Evolutionary conservation across 306 rosid species (phyloP).

Genomic region (Medicago lupulina): DNA sequence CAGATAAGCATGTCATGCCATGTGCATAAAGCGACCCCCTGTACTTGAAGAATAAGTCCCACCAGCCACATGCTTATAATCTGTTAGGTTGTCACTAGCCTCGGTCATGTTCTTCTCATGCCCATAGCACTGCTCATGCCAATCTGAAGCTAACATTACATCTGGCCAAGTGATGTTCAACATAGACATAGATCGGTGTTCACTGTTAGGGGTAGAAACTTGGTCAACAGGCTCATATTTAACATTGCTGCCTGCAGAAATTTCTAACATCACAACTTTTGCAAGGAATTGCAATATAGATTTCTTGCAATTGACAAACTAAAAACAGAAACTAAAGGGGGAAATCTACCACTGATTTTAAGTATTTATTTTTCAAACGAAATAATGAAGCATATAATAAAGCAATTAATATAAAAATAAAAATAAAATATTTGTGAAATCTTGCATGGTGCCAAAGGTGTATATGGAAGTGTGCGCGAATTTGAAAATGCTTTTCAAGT

Average conservation of each 20-base stretch:
- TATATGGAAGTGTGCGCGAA: not conserved
- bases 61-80: constrained; percentile 50
- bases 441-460: constrained; percentile 13
- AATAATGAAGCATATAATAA: constrained; percentile 9
- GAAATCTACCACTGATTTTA: constrained; percentile 11
- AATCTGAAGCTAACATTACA: constrained; percentile 60
- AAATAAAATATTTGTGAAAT: not conserved
- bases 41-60: constrained; percentile 54
- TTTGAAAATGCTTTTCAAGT: not conserved
- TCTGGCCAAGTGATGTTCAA: constrained; percentile 58
- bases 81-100: constrained; percentile 54
- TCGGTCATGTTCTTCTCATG: constrained; percentile 48
- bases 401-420: not conserved
- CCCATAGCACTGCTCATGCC: constrained; percentile 60
- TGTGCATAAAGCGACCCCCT: constrained; percentile 48
- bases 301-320: constrained; percentile 14
- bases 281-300: not conserved
- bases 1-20: constrained; percentile 69
- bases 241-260: constrained; percentile 61
- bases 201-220: constrained; percentile 48
- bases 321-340: not conserved
- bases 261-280: constrained; percentile 23
- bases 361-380: not conserved
- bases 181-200: constrained; percentile 44
- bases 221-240: constrained; percentile 61